A percentile compares a stretch with the other conserved stretches of the same genome.
Conservation (phyloP, 1,139 yeast species). For the Magnusiomyces ingens region DNA sequence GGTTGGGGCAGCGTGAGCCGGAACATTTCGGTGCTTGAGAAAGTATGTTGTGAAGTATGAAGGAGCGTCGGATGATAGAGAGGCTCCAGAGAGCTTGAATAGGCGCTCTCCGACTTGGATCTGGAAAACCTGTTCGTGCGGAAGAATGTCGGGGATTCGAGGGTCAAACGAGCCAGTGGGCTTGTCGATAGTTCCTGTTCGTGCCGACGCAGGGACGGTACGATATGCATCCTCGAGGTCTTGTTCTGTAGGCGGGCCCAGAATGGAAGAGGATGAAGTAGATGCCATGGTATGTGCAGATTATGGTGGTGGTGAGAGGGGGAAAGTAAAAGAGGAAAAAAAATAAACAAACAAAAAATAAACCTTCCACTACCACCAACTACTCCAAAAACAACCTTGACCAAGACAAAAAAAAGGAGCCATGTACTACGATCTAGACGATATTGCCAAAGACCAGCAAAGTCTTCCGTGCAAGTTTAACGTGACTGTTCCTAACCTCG, state of each 20-base stretch:
- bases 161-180: conserved; percentile 37
- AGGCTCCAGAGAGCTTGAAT: conserved; percentile 60
- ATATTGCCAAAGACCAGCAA: conserved; percentile 73
- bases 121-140: conserved; percentile 59
- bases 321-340: not conserved
- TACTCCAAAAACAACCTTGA: not conserved
- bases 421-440: conserved; percentile 74
- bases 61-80: conserved; percentile 67
- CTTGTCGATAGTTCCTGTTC: conserved; percentile 16
- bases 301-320: not conserved
- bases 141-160: conserved; percentile 50
- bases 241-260: not conserved
- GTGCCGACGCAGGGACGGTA: conserved; percentile 7
- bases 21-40: conserved; percentile 24
- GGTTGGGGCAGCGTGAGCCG: conserved; percentile 32
- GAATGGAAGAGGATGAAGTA: not conserved
- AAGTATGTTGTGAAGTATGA: conserved; percentile 45
- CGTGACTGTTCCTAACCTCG: conserved; percentile 74
- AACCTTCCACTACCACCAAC: not conserved
- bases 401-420: not conserved
- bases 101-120: conserved; percentile 63
- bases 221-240: conserved; percentile 8
- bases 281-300: not conserved
- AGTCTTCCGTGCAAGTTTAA: conserved; percentile 68
- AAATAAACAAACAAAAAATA: not conserved